phyloP scores from a whole-genome alignment of 2,329 filamentous ascomycete genomes.

The Cladosporium sp. region DNA sequence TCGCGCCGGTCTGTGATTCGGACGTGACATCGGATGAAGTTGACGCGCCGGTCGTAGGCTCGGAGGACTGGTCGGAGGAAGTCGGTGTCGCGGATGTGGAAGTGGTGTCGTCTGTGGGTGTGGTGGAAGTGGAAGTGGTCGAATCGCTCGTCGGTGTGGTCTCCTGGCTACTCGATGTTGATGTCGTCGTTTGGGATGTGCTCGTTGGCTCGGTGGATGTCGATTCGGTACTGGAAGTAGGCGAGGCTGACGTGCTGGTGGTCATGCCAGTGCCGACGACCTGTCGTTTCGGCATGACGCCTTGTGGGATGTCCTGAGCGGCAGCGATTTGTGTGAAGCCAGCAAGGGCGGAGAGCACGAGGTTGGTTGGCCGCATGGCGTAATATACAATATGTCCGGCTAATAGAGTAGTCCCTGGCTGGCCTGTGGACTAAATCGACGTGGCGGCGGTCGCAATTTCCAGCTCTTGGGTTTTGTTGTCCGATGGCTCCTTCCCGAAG shows the following conservation, averaged over 20 bases:
- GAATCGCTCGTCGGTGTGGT: background rate
- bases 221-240: slow-evolving; percentile 11
- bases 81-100: slow-evolving; percentile 2
- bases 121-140: slow-evolving; percentile 4
- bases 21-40: background rate
- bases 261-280: slow-evolving; percentile 28
- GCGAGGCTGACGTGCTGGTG: slow-evolving; percentile 7
- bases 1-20: slow-evolving; percentile 7
- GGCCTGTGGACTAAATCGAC: background rate
- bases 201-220: slow-evolving; percentile 7
- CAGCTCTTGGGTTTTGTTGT: background rate
- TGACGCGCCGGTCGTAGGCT: background rate
- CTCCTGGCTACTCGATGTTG: background rate
- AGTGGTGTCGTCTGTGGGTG: background rate
- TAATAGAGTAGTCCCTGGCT: background rate
- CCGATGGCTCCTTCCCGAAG: slow-evolving; percentile 9
- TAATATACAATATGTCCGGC: background rate
- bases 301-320: slow-evolving; percentile 28
- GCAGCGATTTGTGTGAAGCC: slow-evolving; percentile 27
- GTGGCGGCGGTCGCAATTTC: slow-evolving; percentile 6
- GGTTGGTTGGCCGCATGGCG: slow-evolving; percentile 8
- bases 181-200: slow-evolving; percentile 14
- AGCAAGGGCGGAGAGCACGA: slow-evolving; percentile 28
- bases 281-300: slow-evolving; percentile 33
- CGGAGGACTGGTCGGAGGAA: background rate